A percentile compares a stretch with the other conserved stretches of the same genome.
Evolutionary conservation across 108 stramenopile species (phyloP).

Genomic region (Cyclostephanos invisitatus): DNA sequence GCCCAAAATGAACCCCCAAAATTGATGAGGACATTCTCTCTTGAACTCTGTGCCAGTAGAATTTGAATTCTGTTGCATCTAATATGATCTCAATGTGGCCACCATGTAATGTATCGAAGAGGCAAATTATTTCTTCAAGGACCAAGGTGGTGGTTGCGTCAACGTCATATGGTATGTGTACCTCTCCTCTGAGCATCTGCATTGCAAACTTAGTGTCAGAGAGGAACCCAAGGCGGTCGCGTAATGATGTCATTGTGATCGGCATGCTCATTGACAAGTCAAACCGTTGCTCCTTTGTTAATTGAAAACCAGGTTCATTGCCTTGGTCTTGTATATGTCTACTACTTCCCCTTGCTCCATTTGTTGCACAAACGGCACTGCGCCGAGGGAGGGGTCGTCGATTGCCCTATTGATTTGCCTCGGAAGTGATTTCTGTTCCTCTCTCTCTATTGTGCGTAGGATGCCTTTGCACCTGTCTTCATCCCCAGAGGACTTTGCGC

Average conservation of each 20-base stretch:
- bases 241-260: background rate
- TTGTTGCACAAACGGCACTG: background rate
- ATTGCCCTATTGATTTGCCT: background rate
- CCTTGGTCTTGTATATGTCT: background rate
- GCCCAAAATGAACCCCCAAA: conserved; percentile 7
- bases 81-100: background rate
- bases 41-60: conserved; percentile 6
- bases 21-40: background rate
- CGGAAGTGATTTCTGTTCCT: background rate
- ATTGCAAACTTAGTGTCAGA: background rate
- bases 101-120: background rate
- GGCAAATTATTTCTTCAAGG: background rate
- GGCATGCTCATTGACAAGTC: background rate
- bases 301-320: background rate
- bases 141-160: background rate
- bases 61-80: background rate
- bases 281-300: background rate
- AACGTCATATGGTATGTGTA: background rate
- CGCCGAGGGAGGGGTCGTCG: background rate
- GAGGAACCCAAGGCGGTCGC: background rate
- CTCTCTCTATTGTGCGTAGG: background rate
- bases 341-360: background rate
- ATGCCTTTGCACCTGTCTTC: background rate
- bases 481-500: background rate
- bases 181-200: background rate